Base-by-base conservation (phyloP, 352 stramenopile genomes). In the Pythium oligandrum region DNA sequence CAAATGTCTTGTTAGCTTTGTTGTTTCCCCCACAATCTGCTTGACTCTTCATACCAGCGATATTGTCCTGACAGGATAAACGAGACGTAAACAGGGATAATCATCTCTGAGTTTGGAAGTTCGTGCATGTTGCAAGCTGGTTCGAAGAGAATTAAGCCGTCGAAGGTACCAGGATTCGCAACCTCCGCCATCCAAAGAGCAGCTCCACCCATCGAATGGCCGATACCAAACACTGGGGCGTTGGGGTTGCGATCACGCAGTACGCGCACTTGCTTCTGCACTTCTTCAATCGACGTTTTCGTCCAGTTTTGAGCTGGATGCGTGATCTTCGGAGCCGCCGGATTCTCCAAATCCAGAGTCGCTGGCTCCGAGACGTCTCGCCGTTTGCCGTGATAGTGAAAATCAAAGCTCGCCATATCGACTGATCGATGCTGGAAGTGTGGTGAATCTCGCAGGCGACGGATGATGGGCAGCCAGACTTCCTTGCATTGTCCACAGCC, bases 401-500 rank as follows among this genome's bases (percentile, higher is more conserved):
- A 68, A 58, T 79, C 63, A 39, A 80, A 60, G 34, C 26, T 64
- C 43, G 56, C 39, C 1, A 70, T 54, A 5, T 57, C 33, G 1
- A 56, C 51, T 4, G 48, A 17, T 6, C 34, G 17, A 8, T 17
- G 35, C 47, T 71, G 70, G 34, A 79, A 26, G 57, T 66, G 26
- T 4, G 68, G 66, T 33, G 71, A 68, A 6, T 55, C 45, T 52
- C 64, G 61, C 32, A 86, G 42, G 1, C 64, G 70, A 12, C 53
- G 62, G 30, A 73, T 73, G 36, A 86, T 53, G 0, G 75, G 72
- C 35, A 67, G 49, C 75, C 75, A 86, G 6, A 67, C 61, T 44
- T 83, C 56, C 57, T 66, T 68, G 55, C 75, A 86, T 48, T 80
- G 77, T 31, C 75, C 70, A 4, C 56, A 73, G 44, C 65, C 75